Evolutionary conservation across 257 asterid species (phyloP).

Genomic region (Handroanthus guayacan): DNA sequence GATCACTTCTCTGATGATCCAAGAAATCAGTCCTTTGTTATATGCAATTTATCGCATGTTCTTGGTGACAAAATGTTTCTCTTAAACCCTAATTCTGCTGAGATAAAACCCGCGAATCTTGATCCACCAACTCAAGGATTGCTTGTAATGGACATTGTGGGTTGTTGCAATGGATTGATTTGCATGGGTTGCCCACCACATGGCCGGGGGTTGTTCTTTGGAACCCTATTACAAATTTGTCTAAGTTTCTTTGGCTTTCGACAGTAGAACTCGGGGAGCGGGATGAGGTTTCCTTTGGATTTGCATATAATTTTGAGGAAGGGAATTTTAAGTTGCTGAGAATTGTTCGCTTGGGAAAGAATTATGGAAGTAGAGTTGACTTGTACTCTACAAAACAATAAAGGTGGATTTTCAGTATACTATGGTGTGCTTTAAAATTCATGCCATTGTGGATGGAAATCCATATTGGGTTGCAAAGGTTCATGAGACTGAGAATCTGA

Average conservation of each 20-base stretch:
- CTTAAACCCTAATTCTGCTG: background rate
- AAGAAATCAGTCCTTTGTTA: background rate
- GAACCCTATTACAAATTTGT: background rate
- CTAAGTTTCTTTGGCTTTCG: background rate
- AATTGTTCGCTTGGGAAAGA: background rate
- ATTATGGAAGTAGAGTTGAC: background rate
- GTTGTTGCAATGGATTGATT: background rate
- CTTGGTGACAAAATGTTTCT: background rate
- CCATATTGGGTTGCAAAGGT: slow-evolving; percentile 14
- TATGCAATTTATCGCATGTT: background rate
- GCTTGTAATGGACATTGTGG: background rate
- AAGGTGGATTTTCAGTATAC: background rate
- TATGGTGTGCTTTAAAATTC: background rate
- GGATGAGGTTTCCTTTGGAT: background rate
- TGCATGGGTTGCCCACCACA: background rate
- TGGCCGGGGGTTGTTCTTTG: background rate
- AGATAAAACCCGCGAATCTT: background rate
- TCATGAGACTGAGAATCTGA: background rate
- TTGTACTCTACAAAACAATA: slow-evolving; percentile 23
- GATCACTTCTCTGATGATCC: background rate
- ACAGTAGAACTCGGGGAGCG: background rate
- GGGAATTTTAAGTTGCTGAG: background rate
- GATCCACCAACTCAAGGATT: background rate
- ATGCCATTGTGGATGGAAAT: background rate
- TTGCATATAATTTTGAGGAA: background rate